A percentile compares a stretch with the other conserved stretches of the same genome.
Conservation (phyloP, 495 filamentous ascomycete genomes). For the Cercophora scortea region DNA sequence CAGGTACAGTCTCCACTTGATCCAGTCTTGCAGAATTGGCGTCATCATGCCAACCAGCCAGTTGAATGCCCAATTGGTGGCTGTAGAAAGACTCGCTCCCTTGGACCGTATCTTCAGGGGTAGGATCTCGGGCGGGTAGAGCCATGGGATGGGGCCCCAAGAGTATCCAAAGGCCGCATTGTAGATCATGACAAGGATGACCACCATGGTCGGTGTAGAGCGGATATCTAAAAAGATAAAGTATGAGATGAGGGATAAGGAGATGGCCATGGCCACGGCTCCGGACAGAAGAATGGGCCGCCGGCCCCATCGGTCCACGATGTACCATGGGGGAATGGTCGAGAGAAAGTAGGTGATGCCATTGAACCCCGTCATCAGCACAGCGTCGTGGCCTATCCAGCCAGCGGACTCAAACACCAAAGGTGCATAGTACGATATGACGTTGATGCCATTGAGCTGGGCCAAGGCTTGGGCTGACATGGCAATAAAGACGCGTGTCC, state of each 20-base stretch:
- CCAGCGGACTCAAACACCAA: constrained; percentile 94
- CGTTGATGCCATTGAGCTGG: constrained; percentile 97
- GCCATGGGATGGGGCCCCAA: constrained; percentile 98
- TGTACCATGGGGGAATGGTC: constrained; percentile 93
- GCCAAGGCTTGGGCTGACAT: constrained; percentile 97
- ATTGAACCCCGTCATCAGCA: constrained; percentile 97
- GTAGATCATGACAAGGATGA: constrained; percentile 94
- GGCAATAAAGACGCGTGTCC: constrained; percentile 89
- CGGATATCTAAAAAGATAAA: constrained; percentile 82
- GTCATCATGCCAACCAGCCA: constrained; percentile 95
- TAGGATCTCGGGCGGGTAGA: constrained; percentile 95
- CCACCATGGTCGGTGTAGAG: constrained; percentile 74
- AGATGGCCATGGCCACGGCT: constrained; percentile 82
- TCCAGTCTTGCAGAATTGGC: constrained; percentile 80
- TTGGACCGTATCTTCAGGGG: constrained; percentile 96
- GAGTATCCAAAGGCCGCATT: constrained; percentile 97
- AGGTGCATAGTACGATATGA: constrained; percentile 98
- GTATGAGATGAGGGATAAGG: constrained; percentile 89
- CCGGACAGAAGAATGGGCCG: constrained; percentile 86
- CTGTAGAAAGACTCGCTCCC: constrained; percentile 92
- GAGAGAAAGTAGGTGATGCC: constrained; percentile 83
- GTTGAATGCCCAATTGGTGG: constrained; percentile 97
- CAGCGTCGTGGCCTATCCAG: constrained; percentile 81
- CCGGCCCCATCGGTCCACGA: constrained; percentile 89
- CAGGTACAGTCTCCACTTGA: constrained; percentile 88